phyloP scores from a whole-genome alignment of 768 basidiomycete genomes.

The Pulveroboletus sp. region DNA sequence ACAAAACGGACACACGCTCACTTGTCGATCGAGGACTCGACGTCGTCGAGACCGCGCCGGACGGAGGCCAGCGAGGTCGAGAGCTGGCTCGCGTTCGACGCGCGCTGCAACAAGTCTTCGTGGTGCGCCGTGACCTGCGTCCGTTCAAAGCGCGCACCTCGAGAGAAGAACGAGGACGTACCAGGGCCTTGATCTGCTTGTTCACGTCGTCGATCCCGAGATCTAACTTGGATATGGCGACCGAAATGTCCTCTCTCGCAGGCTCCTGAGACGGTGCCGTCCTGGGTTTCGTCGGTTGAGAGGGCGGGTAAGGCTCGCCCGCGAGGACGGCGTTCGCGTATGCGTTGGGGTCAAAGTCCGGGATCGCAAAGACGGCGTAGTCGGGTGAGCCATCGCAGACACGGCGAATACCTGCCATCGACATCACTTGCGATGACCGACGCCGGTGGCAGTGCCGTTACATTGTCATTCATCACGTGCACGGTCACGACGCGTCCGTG shows the following conservation, averaged over 20 bases:
- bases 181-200: constrained; percentile 83
- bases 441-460: constrained; percentile 20
- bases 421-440: not conserved
- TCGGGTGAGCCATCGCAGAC: constrained; percentile 24
- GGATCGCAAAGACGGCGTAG: constrained; percentile 67
- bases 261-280: constrained; percentile 40
- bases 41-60: constrained; percentile 63
- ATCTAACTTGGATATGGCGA: constrained; percentile 84
- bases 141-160: not conserved
- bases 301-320: constrained; percentile 67
- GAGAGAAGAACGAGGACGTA: constrained; percentile 34
- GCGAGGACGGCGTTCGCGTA: constrained; percentile 91
- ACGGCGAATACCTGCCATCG: constrained; percentile 21
- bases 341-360: constrained; percentile 80
- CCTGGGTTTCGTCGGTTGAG: constrained; percentile 17
- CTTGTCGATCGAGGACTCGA: constrained; percentile 78
- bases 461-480: constrained; percentile 22
- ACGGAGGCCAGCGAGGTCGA: constrained; percentile 67
- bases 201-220: constrained; percentile 88
- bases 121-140: constrained; percentile 80
- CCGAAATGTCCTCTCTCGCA: constrained; percentile 81
- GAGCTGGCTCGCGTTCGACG: constrained; percentile 69
- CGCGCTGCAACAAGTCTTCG: constrained; percentile 75
- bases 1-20: constrained; percentile 29
- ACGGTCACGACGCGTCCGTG: constrained; percentile 29